Base-by-base conservation (phyloP, 495 filamentous ascomycete species). In the Lasiosphaeris hirsuta region DNA sequence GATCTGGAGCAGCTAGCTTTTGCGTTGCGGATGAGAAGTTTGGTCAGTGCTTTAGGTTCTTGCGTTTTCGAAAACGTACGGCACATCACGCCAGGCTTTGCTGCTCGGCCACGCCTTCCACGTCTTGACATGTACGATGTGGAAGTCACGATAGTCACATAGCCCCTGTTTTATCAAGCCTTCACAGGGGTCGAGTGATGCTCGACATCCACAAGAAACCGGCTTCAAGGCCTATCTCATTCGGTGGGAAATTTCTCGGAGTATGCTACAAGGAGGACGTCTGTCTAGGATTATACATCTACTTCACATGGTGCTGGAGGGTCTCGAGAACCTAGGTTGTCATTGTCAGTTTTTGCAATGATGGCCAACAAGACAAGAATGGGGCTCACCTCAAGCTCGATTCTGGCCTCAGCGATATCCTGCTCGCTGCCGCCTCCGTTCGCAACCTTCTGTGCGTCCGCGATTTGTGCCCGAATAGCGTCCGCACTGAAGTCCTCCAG, bases 321-420 rank as follows among this genome's bases (percentile, higher is more conserved):
- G 78, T 84, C 81, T 74, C 71, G 49, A 74, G 70, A 54, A 74
- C 69, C 71, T 74, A 34, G 19, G 19, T 30, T 41, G 17, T 0
- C 18, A 18, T 6, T 18, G 45, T 61, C 50, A 41, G 37, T 17
- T 23, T 6, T 37, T 30, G 60, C 53, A 39, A 49, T 33, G 36
- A n/a, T 58, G 40, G 14, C 48, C 17, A 35, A n/a, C 39, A 36
- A 14, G 33, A 3, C 11, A 23, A 13, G 9, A 45, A 7, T 36
- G 5, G 4, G n/a, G 54, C 69, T 58, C 78, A 96, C 94, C 89
- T 97, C 94, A 61, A 99, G 77, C 81, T 99, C 95, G 71, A 97
- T 90, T 83, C 94, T 97, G 56, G 94, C 94, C 84, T 97, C 94
- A 55, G 92, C 92, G 74, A 96, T 89, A 69, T 99, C 94, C 77